Evolutionary conservation across 371 early-diverging fungal species (phyloP), one percentile per base, ranked within the genome.

Genomic region (Lichtheimia ornata): DNA sequence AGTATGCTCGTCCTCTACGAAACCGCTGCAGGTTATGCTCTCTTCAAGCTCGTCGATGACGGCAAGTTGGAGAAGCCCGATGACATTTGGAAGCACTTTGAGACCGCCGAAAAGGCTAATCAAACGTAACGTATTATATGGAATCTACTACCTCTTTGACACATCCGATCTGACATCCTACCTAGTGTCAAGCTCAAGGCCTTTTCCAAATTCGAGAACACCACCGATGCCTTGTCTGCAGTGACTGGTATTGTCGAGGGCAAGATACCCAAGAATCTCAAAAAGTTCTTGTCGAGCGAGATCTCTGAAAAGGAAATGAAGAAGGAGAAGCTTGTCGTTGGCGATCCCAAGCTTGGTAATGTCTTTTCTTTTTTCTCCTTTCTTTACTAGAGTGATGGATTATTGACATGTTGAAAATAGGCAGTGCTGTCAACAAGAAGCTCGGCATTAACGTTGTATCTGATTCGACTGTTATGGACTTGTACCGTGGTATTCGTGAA

Each of bases 201-300:
- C 58, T 96, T 96, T 83, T 87, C 91, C 66, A 97, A 96, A 81
- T 99, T 97, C 71, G 96, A 94, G 72, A 96, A 95, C 86, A 97
- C 97, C 44, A 92, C 92, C 58, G 97, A 96, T 69, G 97, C 97
- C 24, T 84, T 99, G 73, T 86, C 94, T 53, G 96, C 97, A 18
- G 94, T 93, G 59, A 95, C 94, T n/a, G 95, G 93, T 60, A 75
- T 98, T 61, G 91, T 96, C 47, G 96, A 96, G 83, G 97, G 96
- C 53, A 94, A 95, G 82, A 77, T 98, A 58, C 88, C 94, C 63
- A 90, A 91, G 84, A 90, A 89, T 82, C 85, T 98, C 79, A 94
- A 95, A 77, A 88, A 86, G 70, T 97, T 99, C 74, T 81, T 97
- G 83, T 84, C 85, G 56, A 75, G 76, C 49, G 92, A 94, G 69